Evolutionary conservation across 129 eudicot genomes (phyloP).

Genomic region (Centrapalus pauciflorus): DNA sequence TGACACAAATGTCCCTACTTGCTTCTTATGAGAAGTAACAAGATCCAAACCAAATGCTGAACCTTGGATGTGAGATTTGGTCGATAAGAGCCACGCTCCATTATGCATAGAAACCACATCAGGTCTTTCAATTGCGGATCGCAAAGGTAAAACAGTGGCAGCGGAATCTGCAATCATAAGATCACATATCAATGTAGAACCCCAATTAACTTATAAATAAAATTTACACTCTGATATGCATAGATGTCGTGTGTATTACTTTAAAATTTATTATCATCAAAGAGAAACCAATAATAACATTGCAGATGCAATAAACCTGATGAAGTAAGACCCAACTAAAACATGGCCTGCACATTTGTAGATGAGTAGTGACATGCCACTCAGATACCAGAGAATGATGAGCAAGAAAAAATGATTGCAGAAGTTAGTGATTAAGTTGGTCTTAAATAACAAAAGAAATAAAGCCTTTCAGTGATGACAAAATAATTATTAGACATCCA

Average conservation of each 20-base stretch:
- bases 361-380: neutral
- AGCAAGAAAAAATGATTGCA: neutral
- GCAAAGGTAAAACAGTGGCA: constrained; percentile 38
- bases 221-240: constrained; percentile 1
- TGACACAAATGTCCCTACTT: constrained; percentile 35
- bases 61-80: constrained; percentile 21
- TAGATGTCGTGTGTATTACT: neutral
- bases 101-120: constrained; percentile 36
- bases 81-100: constrained; percentile 33
- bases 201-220: too few relatives aligned
- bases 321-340: neutral
- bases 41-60: constrained; percentile 35
- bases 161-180: constrained; percentile 29
- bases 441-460: neutral
- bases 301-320: neutral
- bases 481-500: neutral
- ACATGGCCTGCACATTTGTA: neutral
- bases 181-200: constrained; percentile 1
- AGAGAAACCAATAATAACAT: neutral
- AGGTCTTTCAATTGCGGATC: constrained; percentile 42
- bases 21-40: constrained; percentile 35
- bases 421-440: neutral
- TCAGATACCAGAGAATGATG: neutral
- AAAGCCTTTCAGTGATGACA: neutral
- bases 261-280: neutral